A percentile compares a stretch with the other conserved stretches of the same genome.
These are phyloP conservation scores for Tripterygium wilfordii DNA, from an alignment of 177 flowering plant species.

Conservation along the genomic window DNA sequence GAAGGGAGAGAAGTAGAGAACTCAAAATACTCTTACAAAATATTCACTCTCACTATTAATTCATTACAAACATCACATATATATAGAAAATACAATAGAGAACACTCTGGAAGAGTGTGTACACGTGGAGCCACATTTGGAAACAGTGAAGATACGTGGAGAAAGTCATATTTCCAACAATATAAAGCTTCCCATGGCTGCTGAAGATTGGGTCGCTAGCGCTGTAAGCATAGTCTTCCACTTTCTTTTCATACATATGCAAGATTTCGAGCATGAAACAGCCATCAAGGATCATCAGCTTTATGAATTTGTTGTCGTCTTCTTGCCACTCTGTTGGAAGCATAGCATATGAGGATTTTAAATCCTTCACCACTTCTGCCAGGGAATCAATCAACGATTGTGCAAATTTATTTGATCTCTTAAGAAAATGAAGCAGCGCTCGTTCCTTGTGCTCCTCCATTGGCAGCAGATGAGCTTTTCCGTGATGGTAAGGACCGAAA, in stretches of 20 bases:
- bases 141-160: too few relatives aligned
- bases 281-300: constrained; percentile 54
- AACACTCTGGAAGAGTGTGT: too few relatives aligned
- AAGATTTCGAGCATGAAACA: constrained; percentile 57
- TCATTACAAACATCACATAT: too few relatives aligned
- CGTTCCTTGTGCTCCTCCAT: not conserved
- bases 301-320: constrained; percentile 22
- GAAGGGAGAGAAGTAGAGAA: too few relatives aligned
- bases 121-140: too few relatives aligned
- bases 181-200: constrained; percentile 8
- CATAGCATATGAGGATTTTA: constrained; percentile 25
- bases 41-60: too few relatives aligned
- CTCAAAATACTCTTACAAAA: too few relatives aligned
- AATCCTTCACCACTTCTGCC: not conserved
- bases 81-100: too few relatives aligned
- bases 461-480: not conserved
- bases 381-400: not conserved
- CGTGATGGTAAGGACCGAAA: not conserved
- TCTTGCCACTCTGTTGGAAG: constrained; percentile 27
- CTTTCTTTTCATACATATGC: constrained; percentile 35
- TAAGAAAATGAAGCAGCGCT: not conserved
- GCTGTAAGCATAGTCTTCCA: constrained; percentile 39
- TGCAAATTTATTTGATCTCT: not conserved
- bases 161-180: too few relatives aligned
- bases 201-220: constrained; percentile 17